Conservation (phyloP, 1,284 basidiomycete genomes). For the Cryptococcus jaspeensis region DNA sequence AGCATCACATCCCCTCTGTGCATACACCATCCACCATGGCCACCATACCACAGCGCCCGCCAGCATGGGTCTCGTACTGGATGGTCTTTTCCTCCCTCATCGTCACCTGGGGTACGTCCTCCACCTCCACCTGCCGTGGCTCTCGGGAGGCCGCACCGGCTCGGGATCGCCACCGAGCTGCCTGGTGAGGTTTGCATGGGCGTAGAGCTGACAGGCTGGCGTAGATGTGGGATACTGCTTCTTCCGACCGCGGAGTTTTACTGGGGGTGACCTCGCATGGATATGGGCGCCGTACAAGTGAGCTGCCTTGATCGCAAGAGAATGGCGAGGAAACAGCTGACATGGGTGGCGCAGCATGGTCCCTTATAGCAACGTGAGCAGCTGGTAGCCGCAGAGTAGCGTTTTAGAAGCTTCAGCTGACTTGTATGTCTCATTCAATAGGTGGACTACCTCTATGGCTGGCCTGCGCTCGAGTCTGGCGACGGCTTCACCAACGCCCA, state of each 20-base stretch:
- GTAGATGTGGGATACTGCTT: slow-evolving; percentile 70
- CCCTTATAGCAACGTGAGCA: slow-evolving; percentile 25
- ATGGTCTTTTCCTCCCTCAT: slow-evolving; percentile 62
- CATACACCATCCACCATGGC: neutral
- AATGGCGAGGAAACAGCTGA: slow-evolving; percentile 8
- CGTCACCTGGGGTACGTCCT: slow-evolving; percentile 46
- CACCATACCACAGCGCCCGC: slow-evolving; percentile 23
- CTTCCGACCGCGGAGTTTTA: slow-evolving; percentile 63
- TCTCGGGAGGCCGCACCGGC: too few relatives aligned
- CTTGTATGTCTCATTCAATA: slow-evolving; percentile 51
- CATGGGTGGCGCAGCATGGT: slow-evolving; percentile 19
- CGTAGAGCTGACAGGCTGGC: neutral
- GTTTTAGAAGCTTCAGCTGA: neutral
- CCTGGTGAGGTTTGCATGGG: slow-evolving; percentile 57
- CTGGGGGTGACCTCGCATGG: slow-evolving; percentile 82
- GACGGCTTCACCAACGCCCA: slow-evolving; percentile 87
- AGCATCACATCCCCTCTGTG: too few relatives aligned
- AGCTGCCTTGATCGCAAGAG: slow-evolving; percentile 14
- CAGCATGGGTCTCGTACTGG: slow-evolving; percentile 68
- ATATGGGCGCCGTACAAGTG: slow-evolving; percentile 76
- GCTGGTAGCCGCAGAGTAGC: neutral
- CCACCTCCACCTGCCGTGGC: neutral
- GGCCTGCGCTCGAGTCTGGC: slow-evolving; percentile 60
- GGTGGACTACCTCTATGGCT: slow-evolving; percentile 72
- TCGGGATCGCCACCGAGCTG: too few relatives aligned